phyloP scores from a whole-genome alignment of 202 grass and related monocot genomes.

The Cymbopogon flexuosus region DNA sequence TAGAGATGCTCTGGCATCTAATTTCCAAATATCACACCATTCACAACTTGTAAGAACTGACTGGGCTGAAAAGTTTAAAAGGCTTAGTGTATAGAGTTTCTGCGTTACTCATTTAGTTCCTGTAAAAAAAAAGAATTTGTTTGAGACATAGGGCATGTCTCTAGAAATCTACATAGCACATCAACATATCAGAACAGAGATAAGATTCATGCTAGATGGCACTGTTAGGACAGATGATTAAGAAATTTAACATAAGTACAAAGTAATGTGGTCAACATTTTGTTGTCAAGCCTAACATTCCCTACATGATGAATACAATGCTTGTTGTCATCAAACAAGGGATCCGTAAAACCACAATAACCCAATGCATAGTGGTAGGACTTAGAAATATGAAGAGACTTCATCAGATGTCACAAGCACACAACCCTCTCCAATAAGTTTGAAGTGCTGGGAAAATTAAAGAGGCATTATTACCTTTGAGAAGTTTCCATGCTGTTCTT shows the following conservation, averaged over 20 bases:
- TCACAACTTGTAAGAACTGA: background rate
- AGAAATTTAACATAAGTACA: background rate
- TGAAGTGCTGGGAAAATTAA: conserved; percentile 4
- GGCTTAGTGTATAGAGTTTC: background rate
- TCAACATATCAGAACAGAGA: background rate
- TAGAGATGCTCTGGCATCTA: background rate
- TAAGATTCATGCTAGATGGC: background rate
- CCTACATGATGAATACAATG: background rate
- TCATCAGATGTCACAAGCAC: background rate
- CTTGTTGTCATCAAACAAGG: background rate
- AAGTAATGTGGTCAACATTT: background rate
- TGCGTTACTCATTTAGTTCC: background rate
- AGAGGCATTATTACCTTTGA: conserved; percentile 59
- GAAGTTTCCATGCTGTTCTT: conserved; percentile 97
- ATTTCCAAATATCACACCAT: background rate
- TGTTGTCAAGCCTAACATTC: background rate
- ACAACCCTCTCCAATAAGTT: background rate
- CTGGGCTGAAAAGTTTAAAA: background rate
- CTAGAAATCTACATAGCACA: background rate
- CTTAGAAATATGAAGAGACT: conserved; percentile 12
- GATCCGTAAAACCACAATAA: background rate
- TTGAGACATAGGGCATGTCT: background rate
- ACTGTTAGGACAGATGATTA: background rate
- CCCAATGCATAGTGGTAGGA: background rate
- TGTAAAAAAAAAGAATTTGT: background rate